Conservation (phyloP, 805 yeast genomes). For the Cyberlindnera euphorbiiphila region DNA sequence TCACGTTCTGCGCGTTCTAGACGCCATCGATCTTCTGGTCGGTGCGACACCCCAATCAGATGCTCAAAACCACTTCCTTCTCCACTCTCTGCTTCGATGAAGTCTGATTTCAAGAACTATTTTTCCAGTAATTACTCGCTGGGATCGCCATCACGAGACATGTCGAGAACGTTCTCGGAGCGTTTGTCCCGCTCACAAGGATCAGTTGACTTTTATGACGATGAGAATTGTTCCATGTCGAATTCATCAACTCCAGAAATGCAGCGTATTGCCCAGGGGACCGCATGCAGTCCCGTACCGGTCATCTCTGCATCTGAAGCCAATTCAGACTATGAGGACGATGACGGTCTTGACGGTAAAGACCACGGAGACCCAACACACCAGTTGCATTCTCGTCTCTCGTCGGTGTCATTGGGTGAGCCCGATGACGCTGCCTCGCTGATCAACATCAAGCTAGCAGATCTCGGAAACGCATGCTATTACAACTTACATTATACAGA, state of each 20-base stretch:
- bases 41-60: slow-evolving; percentile 22
- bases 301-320: slow-evolving; percentile 18
- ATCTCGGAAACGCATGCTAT: slow-evolving; percentile 70
- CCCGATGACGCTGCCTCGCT: slow-evolving; percentile 13
- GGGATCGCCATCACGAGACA: slow-evolving; percentile 2
- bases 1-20: slow-evolving; percentile 6
- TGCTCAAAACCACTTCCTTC: slow-evolving; percentile 47
- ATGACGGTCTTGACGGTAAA: slow-evolving; percentile 1
- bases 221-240: too few species aligned
- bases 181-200: slow-evolving; percentile 10
- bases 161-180: not conserved
- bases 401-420: slow-evolving; percentile 11
- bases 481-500: slow-evolving; percentile 58
- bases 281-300: slow-evolving; percentile 8
- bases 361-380: not conserved
- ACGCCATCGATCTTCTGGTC: not conserved
- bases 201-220: slow-evolving; percentile 20
- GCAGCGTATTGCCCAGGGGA: slow-evolving; percentile 4
- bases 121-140: slow-evolving; percentile 12
- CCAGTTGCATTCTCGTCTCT: slow-evolving; percentile 4
- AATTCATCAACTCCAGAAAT: slow-evolving; percentile 14
- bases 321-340: slow-evolving; percentile 14
- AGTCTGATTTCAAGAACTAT: slow-evolving; percentile 12
- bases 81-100: slow-evolving; percentile 31
- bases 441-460: slow-evolving; percentile 51